Conservation (phyloP, 2,329 filamentous ascomycete species). For the Neopestalotiopsis sp. region DNA sequence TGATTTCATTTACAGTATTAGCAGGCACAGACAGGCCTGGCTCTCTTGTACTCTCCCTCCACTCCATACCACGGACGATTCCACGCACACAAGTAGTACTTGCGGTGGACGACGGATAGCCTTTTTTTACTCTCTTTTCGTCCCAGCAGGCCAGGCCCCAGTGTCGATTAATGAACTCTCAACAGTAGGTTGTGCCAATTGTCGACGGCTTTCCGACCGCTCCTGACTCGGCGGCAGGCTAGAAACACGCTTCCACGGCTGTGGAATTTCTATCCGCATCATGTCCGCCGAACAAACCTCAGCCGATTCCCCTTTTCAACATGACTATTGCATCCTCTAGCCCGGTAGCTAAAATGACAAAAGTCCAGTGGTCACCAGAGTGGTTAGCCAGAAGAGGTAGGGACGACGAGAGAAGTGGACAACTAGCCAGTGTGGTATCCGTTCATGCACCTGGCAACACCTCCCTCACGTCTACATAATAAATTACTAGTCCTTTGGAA, state of each 20-base stretch:
- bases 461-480: not conserved
- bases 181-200: not conserved
- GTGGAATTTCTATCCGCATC: constrained; percentile 8
- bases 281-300: not conserved
- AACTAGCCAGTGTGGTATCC: not conserved
- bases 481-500: not conserved
- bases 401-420: not conserved
- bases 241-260: constrained; percentile 11
- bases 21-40: not conserved
- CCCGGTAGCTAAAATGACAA: not conserved
- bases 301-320: not conserved
- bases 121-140: not conserved
- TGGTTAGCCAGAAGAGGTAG: not conserved
- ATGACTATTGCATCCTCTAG: not conserved
- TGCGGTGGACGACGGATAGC: not conserved
- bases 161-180: constrained; percentile 10
- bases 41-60: not conserved
- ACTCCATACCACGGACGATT: not conserved
- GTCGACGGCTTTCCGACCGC: constrained; percentile 1
- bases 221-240: constrained; percentile 7
- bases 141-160: not conserved
- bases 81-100: not conserved
- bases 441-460: not conserved
- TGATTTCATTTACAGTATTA: constrained; percentile 5
- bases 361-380: constrained; percentile 2